Evolutionary conservation across 2,329 filamentous ascomycete genomes (phyloP), one percentile per base, ranked within the genome.

Genomic region (Byssothecium circinans): DNA sequence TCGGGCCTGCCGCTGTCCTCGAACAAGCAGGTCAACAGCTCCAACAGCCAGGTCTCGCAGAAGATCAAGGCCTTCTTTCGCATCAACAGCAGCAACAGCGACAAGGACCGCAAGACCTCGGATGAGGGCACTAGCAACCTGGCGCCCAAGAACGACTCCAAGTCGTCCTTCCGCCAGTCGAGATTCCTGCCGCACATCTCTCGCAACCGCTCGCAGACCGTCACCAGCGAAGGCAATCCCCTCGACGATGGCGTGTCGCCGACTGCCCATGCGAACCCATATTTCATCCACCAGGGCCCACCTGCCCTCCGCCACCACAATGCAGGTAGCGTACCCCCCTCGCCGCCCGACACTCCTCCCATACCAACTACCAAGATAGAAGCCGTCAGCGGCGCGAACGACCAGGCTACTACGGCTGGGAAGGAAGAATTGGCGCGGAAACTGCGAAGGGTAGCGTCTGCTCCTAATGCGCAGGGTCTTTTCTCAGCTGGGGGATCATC

Each of bases 371-470:
- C 62, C 25, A 88, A 88, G 73, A 79, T 88, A 45, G 82, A 88
- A 41, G 84, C 85, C 19, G 83, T 84, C 38, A 82, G 84, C 45
- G 84, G 83, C 45, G 75, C 76, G 41, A 80, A 85, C 57, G 81
- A 82, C 58, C 78, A 85, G 54, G 83, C 87, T 29, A 87, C 86
- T 23, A 84, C 84, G 43, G 87, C 87, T 44, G 90, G 89, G 35
- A 97, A 96, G 72, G 92, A 97, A 73, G 94, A 97, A 74, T 74
- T 97, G 64, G 94, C 94, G 20, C 81, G 94, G 67, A 96, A 96
- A 71, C 76, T 99, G 67, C 85, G 94, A 68, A 85, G 92, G 68
- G 94, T 99, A 45, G 94, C 94, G 45, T 97, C 92, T 68, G 94
- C 94, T 41, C 94, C 94, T 30, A 99, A 99, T 77, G 90, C 92